phyloP scores from a whole-genome alignment of 2,329 filamentous ascomycete species.

The Calonectria pseudoturangicola region DNA sequence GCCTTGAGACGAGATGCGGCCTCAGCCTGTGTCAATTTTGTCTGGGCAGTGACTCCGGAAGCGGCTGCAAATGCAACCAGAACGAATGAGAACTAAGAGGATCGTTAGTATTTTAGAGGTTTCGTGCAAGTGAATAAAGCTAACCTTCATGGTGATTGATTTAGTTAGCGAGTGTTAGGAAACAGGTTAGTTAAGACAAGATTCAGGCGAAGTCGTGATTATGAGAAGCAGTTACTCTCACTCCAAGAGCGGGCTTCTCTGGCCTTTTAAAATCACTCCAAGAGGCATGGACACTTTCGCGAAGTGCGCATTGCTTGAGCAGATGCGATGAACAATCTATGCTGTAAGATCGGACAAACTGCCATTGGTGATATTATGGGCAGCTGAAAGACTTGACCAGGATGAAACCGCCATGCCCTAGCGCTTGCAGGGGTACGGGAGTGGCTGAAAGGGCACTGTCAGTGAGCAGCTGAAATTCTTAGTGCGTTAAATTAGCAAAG shows the following conservation, averaged over 20 bases:
- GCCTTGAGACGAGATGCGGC: constrained; percentile 45
- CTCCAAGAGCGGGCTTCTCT: background rate
- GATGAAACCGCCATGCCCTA: background rate
- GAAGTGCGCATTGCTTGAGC: background rate
- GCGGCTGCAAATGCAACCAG: background rate
- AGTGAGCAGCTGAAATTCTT: background rate
- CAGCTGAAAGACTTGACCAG: background rate
- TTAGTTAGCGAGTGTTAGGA: background rate
- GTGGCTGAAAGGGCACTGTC: background rate
- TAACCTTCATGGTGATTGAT: background rate
- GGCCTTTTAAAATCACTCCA: background rate
- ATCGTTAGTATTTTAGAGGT: background rate
- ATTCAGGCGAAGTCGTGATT: background rate
- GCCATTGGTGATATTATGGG: background rate
- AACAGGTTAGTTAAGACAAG: background rate
- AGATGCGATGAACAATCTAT: background rate
- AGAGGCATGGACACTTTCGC: background rate
- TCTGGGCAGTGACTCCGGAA: background rate
- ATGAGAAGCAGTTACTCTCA: too few relatives aligned
- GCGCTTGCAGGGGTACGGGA: background rate
- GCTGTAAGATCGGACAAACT: constrained; percentile 2
- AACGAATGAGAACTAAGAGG: background rate
- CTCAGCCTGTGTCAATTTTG: constrained; percentile 40
- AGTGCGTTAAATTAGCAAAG: background rate
- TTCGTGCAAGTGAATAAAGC: background rate